Evolutionary conservation across 208 protist species (phyloP), one percentile per base, ranked within the genome.

Genomic region (Strigomonas culicis): DNA sequence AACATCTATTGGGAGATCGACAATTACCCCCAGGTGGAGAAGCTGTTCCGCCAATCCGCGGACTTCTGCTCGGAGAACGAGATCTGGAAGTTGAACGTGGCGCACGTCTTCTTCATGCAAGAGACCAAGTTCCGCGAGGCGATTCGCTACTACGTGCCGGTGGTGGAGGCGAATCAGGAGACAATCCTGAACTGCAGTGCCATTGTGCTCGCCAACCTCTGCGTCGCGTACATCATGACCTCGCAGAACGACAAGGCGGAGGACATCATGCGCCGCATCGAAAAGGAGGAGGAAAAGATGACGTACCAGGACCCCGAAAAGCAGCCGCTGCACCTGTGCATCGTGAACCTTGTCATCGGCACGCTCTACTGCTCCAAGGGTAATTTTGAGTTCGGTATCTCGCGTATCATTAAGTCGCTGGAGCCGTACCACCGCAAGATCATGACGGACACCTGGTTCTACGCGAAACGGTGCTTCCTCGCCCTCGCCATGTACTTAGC

Each of bases 341-440:
- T 99, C 70, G 96, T 99, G 25, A 99, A 99, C 74, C 80, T 99
- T 2, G 98, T 99, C 15, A 99, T 99, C 71, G 98, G 98, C 36
- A 99, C 98, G 15, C 83, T 99, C n/a, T 99, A 99, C 82, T 99
- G 98, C 81, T 93, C 96, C 19, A 98, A 99, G 79, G 95, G 94
- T 36, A 97, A 98, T 72, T 98, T 97, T 76, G 97, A 99, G 77
- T 99, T 99, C 72, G 98, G 98, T 65, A 98, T 99, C 64, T 94
- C 85, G 8, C 90, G 97, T 60, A 92, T 98, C 51, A 98, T 99
- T 65, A 98, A 98, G 74, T 96, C 92, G 15, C 84, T 99, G 27
- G 97, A 99, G 68, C 97, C 97, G 11, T 98, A 98, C 72, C 83
- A 97, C 50, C 90, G 94, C 55, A 99, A 98, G 77, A 94, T 98